phyloP scores from a whole-genome alignment of 768 basidiomycete species.

The Amanita pallidorosea region DNA sequence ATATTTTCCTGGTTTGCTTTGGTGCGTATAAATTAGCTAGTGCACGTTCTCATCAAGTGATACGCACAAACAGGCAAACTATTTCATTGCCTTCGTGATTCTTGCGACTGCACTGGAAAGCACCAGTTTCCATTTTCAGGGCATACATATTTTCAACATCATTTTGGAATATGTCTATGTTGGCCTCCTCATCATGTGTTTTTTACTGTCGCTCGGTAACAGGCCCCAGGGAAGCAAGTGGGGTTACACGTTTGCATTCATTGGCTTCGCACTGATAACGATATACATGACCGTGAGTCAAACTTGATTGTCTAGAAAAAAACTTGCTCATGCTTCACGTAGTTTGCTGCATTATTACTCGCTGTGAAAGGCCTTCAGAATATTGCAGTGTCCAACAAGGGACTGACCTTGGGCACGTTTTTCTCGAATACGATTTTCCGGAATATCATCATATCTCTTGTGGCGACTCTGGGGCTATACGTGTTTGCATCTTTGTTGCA shows the following conservation, averaged over 20 bases:
- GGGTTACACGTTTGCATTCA: slow-evolving; percentile 75
- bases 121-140: slow-evolving; percentile 39
- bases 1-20: slow-evolving; percentile 90
- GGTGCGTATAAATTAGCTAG: slow-evolving; percentile 25
- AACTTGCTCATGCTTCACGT: slow-evolving; percentile 3
- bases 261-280: slow-evolving; percentile 86
- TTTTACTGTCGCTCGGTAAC: slow-evolving; percentile 83
- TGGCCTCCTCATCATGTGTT: slow-evolving; percentile 79
- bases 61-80: slow-evolving; percentile 54
- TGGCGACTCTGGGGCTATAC: slow-evolving; percentile 88
- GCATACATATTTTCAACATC: slow-evolving; percentile 64
- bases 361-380: slow-evolving; percentile 72
- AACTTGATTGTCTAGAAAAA: background rate
- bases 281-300: slow-evolving; percentile 85
- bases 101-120: slow-evolving; percentile 69
- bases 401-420: slow-evolving; percentile 44
- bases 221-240: slow-evolving; percentile 85
- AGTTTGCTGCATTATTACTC: slow-evolving; percentile 73
- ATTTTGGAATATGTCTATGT: slow-evolving; percentile 83
- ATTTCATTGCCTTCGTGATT: slow-evolving; percentile 81
- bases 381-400: slow-evolving; percentile 34
- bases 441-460: slow-evolving; percentile 76
- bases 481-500: slow-evolving; percentile 74
- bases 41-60: background rate
- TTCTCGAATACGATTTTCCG: slow-evolving; percentile 76